Evolutionary conservation across 2,329 filamentous ascomycete genomes (phyloP).

Genomic region (Aspergillus sp.): DNA sequence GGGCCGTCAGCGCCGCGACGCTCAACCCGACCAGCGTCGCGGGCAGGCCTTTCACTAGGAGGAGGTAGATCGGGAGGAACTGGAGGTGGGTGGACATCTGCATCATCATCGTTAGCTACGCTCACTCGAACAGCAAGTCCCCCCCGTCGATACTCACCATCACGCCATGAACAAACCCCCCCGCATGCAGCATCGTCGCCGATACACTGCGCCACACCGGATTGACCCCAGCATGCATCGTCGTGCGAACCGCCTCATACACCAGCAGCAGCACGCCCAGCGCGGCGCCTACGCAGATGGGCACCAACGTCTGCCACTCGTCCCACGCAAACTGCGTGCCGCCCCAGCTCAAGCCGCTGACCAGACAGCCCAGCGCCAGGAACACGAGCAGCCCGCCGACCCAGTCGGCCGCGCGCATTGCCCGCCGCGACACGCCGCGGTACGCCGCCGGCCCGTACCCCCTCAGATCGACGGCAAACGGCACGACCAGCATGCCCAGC

Average conservation of each 20-base stretch:
- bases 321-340: constrained; percentile 41
- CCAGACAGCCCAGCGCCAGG: constrained; percentile 35
- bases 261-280: constrained; percentile 32
- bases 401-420: constrained; percentile 40
- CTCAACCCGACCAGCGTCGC: constrained; percentile 37
- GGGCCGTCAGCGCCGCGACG: constrained; percentile 36
- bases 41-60: constrained; percentile 34
- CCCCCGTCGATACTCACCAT: constrained; percentile 40
- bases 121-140: background rate
- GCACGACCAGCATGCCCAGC: constrained; percentile 27
- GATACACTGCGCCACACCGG: constrained; percentile 38
- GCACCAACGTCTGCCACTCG: constrained; percentile 39
- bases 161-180: constrained; percentile 44
- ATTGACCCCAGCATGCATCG: constrained; percentile 35
- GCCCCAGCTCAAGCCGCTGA: constrained; percentile 45
- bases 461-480: constrained; percentile 29
- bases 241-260: constrained; percentile 35
- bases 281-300: constrained; percentile 35
- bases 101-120: background rate
- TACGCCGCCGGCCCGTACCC: constrained; percentile 8
- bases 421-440: constrained; percentile 21
- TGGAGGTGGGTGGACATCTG: constrained; percentile 45
- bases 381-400: constrained; percentile 42
- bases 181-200: constrained; percentile 39
- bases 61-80: constrained; percentile 43